A percentile compares a stretch with the other conserved stretches of the same genome.
Conservation (phyloP, 164 flowering plant genomes). For the Magnolia kwangsiensis region DNA sequence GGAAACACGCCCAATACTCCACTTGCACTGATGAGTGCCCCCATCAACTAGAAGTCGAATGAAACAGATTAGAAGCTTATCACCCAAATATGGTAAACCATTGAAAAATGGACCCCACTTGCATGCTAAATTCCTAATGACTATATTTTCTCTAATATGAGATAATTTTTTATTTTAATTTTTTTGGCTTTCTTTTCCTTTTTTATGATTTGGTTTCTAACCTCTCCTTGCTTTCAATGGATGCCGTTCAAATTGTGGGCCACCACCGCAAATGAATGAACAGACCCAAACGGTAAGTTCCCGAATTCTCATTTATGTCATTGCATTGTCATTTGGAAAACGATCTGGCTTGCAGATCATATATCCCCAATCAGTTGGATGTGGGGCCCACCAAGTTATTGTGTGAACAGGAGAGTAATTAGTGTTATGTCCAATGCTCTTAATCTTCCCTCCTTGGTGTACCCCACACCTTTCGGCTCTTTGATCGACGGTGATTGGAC, state of each 20-base stretch:
- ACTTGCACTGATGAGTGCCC: neutral
- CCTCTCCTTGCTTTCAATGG: neutral
- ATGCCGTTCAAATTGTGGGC: neutral
- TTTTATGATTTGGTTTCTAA: neutral
- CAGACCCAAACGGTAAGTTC: conserved; percentile 42
- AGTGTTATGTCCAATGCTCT: neutral
- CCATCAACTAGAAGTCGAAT: no score
- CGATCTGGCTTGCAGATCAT: no score
- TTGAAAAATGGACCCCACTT: no score
- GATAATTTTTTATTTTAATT: neutral
- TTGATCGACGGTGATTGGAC: no score
- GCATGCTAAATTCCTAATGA: no score
- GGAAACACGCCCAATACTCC: neutral
- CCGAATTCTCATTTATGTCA: no score
- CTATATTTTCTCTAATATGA: no score
- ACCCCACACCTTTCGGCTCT: no score
- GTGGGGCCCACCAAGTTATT: neutral
- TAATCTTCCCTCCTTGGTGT: neutral
- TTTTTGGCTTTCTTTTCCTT: neutral
- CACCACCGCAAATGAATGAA: neutral
- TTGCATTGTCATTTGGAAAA: no score
- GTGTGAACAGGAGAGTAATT: neutral
- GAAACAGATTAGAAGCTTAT: no score
- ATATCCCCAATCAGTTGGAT: neutral
- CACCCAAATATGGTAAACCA: no score